phyloP scores from a whole-genome alignment of 1,284 basidiomycete species.

The Rhizopogon hawkerae region DNA sequence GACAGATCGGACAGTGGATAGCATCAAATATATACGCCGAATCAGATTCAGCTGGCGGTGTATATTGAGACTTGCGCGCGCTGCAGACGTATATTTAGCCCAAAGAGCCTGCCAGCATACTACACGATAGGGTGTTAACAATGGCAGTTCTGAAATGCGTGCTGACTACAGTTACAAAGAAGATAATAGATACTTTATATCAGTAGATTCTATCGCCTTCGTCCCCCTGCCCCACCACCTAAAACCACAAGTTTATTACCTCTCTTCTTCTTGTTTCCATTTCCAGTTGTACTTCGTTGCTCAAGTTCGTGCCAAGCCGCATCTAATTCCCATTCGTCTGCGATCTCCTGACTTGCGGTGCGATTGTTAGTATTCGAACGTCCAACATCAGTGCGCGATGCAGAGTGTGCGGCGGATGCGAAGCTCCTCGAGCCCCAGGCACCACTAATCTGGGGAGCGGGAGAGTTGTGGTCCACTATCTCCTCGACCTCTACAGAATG shows the following conservation, averaged over 20 bases:
- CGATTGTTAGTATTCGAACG: constrained; percentile 6
- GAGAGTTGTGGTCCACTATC: constrained; percentile 16
- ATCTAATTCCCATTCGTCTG: constrained; percentile 73
- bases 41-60: too few species aligned
- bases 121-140: background rate
- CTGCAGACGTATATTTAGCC: too few species aligned
- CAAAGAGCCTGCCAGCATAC: too few species aligned
- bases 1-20: too few species aligned
- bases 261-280: constrained; percentile 52
- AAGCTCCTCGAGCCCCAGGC: constrained; percentile 75
- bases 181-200: background rate
- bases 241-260: constrained; percentile 60
- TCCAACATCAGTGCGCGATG: constrained; percentile 9
- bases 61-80: too few species aligned
- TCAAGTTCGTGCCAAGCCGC: constrained; percentile 77
- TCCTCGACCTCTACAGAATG: constrained; percentile 21
- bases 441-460: constrained; percentile 34
- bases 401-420: constrained; percentile 60
- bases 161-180: constrained; percentile 15
- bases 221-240: constrained; percentile 45
- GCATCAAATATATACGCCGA: too few species aligned
- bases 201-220: constrained; percentile 26
- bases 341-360: constrained; percentile 27
- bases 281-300: constrained; percentile 35
- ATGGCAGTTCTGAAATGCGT: background rate